Evolutionary conservation across 2,329 filamentous ascomycete genomes (phyloP).

Genomic region (Emergomyces pasteurianus): DNA sequence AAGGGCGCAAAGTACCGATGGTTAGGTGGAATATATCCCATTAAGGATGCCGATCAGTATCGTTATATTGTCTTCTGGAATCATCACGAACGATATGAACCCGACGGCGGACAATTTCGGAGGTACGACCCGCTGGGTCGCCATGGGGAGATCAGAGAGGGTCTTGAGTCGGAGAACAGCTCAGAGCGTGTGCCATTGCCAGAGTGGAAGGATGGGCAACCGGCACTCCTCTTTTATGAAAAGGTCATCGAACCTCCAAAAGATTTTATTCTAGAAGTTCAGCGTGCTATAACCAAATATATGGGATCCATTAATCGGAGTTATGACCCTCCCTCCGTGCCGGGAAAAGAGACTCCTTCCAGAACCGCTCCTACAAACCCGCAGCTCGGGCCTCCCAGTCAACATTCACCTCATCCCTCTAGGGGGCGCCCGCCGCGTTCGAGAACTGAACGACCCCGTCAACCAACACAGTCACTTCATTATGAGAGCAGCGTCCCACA

Average conservation of each 20-base stretch:
- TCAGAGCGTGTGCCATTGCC: constrained; percentile 16
- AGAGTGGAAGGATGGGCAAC: constrained; percentile 14
- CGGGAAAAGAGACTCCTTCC: not conserved
- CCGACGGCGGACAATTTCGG: constrained; percentile 11
- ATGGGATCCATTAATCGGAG: not conserved
- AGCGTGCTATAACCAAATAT: constrained; percentile 6
- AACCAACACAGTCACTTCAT: not conserved
- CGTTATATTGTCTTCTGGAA: constrained; percentile 23
- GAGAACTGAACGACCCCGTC: not conserved
- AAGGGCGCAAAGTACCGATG: constrained; percentile 22
- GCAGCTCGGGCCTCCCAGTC: too few relatives aligned
- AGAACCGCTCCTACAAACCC: not conserved
- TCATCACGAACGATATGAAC: constrained; percentile 19
- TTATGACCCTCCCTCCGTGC: not conserved
- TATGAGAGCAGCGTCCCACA: not conserved
- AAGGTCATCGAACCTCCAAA: constrained; percentile 17
- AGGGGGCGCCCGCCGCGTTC: not conserved
- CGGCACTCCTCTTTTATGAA: constrained; percentile 26
- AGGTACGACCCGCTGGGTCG: constrained; percentile 22
- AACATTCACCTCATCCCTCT: not conserved
- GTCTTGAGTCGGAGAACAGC: constrained; percentile 8
- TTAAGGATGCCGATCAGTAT: not conserved
- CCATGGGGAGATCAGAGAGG: constrained; percentile 19
- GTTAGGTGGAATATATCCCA: constrained; percentile 27
- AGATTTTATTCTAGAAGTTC: constrained; percentile 11